These are phyloP conservation scores for Sporodiniella umbellata DNA, from an alignment of 371 early-diverging fungal species.

Conservation along the genomic window DNA sequence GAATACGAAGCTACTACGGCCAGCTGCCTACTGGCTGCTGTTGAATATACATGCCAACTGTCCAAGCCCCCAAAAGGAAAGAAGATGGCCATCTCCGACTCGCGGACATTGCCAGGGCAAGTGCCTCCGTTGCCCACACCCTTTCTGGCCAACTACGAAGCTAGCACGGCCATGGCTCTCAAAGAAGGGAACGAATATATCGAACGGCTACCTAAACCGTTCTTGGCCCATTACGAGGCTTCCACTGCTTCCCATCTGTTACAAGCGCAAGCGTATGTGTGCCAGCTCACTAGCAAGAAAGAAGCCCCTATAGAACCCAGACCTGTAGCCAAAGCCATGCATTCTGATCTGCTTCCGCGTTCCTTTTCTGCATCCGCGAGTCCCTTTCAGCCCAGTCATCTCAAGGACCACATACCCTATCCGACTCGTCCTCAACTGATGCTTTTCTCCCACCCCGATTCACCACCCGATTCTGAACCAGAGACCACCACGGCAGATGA, in stretches of 20 bases:
- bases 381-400: background rate
- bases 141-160: slow-evolving; percentile 3
- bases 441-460: background rate
- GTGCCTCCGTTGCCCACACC: too few species aligned
- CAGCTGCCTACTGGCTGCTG: background rate
- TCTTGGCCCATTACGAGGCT: background rate
- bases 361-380: background rate
- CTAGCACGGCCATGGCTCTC: background rate
- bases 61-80: too few species aligned
- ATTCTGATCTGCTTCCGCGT: too few species aligned
- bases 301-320: background rate
- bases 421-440: background rate
- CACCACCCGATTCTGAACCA: background rate
- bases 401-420: background rate
- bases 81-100: too few species aligned
- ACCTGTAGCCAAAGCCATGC: background rate
- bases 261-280: background rate
- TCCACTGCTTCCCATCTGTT: background rate
- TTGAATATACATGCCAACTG: background rate
- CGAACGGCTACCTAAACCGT: slow-evolving; percentile 1
- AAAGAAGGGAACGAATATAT: background rate
- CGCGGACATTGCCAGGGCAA: too few species aligned
- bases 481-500: background rate
- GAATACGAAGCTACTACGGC: slow-evolving; percentile 4
- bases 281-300: background rate